Base-by-base conservation (phyloP, 2,329 filamentous ascomycete genomes). In the Lojkania enalia region DNA sequence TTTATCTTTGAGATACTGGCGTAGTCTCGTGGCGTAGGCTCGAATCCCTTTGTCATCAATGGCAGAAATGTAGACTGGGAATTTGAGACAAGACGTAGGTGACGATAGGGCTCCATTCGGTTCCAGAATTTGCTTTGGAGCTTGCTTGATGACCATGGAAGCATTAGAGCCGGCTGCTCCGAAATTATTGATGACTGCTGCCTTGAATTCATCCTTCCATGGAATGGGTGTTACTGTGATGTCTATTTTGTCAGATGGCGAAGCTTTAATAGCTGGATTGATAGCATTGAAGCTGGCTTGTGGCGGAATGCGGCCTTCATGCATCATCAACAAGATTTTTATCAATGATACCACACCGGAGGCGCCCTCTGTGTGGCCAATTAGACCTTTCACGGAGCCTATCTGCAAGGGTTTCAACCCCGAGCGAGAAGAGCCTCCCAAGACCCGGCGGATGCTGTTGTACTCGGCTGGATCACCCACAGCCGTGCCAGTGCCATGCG, bases 161-260 rank as follows among this genome's bases (percentile, higher is more conserved):
- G 51, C 38, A 20, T 62, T 62, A 18, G 42, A 52, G 4, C 60
- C 60, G 3, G 49, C 43, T 60, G 69, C 69, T 20, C 70, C 69
- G 30, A 68, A 73, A 45, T 67, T 73, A 46, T 71, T 72, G 5
- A 73, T 32, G 2, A 68, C 42, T 1, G 66, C 64, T 9, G 56
- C 45, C 47, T 21, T 54, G 49, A 2, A 39, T 46, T 3, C 55
- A 48, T 11, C 58, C 52, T 50, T 14, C 57, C 60, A 63, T 2
- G 36, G 21, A 35, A 33, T 23, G 7, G 40, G 6, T 1, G 12
- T 11, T 1, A 25, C 52, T 0, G 51, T n/a, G 1, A 65, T 43
- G 6, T 46, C 23, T 9, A 65, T 60, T 1, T 35, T 30, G 33
- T 58, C 52, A 1, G 4, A 14, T 9, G 16, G 13, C 1, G 30